These are phyloP conservation scores for Xanthoceras sorbifolium DNA, from an alignment of 345 rosid genomes.

Conservation along the genomic window DNA sequence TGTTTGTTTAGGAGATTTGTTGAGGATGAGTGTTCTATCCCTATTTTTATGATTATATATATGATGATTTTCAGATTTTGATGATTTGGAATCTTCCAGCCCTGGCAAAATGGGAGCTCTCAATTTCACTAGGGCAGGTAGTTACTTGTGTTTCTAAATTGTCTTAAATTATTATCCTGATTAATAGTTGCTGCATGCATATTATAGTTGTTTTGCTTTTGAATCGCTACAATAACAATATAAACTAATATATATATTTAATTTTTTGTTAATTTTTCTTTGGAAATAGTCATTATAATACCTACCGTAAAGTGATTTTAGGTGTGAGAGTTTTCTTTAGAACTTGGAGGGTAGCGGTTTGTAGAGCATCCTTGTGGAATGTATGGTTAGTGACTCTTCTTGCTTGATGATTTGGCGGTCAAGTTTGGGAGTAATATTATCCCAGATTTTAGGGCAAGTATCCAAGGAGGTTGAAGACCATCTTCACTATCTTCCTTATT, in stretches of 20 bases:
- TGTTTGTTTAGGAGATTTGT: slow-evolving; percentile 6
- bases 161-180: not conserved
- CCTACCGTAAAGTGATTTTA: not conserved
- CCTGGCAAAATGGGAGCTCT: slow-evolving; percentile 50
- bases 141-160: slow-evolving; percentile 13
- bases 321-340: not conserved
- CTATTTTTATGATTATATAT: not conserved
- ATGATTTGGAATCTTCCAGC: slow-evolving; percentile 66
- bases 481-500: not conserved
- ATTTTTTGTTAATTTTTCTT: not conserved
- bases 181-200: not conserved
- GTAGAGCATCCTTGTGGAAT: not conserved
- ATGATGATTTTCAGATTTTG: slow-evolving; percentile 51
- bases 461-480: not conserved
- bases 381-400: not conserved
- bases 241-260: not conserved
- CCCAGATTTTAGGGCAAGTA: not conserved
- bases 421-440: not conserved
- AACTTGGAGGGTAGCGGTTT: not conserved
- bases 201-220: not conserved
- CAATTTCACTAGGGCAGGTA: slow-evolving; percentile 89
- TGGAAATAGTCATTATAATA: not conserved
- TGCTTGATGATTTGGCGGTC: not conserved
- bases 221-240: not conserved
- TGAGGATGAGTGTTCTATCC: not conserved